Conservation (phyloP, 1,139 yeast species). For the Pichia sp. region DNA sequence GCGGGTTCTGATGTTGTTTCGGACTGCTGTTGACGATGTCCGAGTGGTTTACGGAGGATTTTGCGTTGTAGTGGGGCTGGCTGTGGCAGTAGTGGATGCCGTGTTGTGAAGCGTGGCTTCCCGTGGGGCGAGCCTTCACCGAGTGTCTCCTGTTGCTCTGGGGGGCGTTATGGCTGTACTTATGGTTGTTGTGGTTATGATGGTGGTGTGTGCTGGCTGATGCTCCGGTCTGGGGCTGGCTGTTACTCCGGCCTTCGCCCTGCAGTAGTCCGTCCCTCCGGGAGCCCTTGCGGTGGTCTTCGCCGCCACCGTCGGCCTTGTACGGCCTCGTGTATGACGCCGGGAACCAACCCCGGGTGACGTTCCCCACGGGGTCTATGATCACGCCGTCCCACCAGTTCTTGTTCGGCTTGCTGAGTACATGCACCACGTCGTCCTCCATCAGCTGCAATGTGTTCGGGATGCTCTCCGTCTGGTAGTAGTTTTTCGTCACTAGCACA, state of each 20-base stretch:
- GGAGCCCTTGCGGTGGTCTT: not conserved
- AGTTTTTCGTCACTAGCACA: conserved; percentile 46
- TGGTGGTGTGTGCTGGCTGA: not conserved
- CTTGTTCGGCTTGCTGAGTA: conserved; percentile 46
- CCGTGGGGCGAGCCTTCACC: not conserved
- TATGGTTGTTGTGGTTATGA: not conserved
- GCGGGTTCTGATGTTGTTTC: not conserved
- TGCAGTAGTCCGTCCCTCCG: not conserved
- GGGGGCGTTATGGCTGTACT: not conserved
- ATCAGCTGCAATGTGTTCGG: conserved; percentile 44
- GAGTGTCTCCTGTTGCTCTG: not conserved
- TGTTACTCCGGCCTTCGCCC: not conserved
- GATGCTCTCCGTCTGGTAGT: conserved; percentile 43
- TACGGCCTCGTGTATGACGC: conserved; percentile 44
- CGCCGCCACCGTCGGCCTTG: not conserved
- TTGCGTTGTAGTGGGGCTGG: not conserved
- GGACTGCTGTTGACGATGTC: not conserved
- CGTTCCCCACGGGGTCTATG: conserved; percentile 39
- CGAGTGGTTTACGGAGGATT: not conserved
- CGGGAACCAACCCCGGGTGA: conserved; percentile 76
- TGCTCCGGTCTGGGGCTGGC: not conserved
- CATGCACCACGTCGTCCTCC: conserved; percentile 50
- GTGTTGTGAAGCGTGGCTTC: not conserved
- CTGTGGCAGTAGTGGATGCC: not conserved
- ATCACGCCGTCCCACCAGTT: conserved; percentile 81